Evolutionary conservation across 345 rosid species (phyloP).

Genomic region (Eucalyptus viminalis): DNA sequence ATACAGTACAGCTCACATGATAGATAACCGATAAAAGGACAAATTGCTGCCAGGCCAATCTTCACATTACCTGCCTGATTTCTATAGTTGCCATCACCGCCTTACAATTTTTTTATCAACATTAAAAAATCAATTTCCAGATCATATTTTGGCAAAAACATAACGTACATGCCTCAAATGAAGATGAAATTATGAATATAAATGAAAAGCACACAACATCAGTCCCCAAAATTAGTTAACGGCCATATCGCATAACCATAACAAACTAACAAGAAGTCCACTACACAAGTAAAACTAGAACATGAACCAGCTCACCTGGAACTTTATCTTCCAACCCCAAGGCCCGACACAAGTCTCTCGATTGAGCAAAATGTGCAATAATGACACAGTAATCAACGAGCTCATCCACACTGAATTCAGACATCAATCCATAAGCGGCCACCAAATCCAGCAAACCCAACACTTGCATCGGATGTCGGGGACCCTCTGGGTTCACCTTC

Average conservation of each 20-base stretch:
- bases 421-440: slow-evolving; percentile 32
- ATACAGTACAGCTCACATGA: not conserved
- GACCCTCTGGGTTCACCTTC: slow-evolving; percentile 10
- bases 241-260: not conserved
- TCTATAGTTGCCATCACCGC: not conserved
- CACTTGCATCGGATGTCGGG: slow-evolving; percentile 10
- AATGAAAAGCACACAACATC: not conserved
- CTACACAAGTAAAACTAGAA: not conserved
- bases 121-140: not conserved
- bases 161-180: not conserved
- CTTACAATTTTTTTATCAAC: not conserved
- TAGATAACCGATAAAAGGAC: not conserved
- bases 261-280: not conserved
- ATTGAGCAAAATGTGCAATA: slow-evolving; percentile 28
- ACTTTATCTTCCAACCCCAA: slow-evolving; percentile 32
- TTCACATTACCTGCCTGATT: not conserved
- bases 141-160: not conserved
- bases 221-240: not conserved
- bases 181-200: not conserved
- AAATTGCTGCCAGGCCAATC: not conserved
- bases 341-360: slow-evolving; percentile 28
- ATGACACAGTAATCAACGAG: slow-evolving; percentile 24
- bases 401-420: slow-evolving; percentile 24
- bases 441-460: slow-evolving; percentile 44
- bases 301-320: slow-evolving; percentile 12